A percentile compares a stretch with the other conserved stretches of the same genome.
phyloP scores from a whole-genome alignment of 108 stramenopile genomes.

The Cyclotella sp. region DNA sequence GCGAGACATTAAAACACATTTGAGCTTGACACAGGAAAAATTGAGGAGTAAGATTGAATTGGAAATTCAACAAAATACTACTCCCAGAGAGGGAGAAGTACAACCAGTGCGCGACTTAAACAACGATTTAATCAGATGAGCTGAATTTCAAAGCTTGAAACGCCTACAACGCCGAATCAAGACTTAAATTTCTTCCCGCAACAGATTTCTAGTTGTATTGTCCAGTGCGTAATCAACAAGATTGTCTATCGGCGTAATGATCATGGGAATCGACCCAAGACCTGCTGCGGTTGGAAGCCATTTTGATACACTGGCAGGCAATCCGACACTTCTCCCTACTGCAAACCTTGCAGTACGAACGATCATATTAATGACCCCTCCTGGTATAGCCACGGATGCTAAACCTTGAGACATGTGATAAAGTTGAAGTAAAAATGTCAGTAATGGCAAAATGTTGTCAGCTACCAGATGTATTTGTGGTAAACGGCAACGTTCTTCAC shows the following conservation, averaged over 20 bases:
- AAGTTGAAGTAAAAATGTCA: background rate
- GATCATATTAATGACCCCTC: conserved; percentile 77
- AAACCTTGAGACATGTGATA: conserved; percentile 27
- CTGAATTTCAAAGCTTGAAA: background rate
- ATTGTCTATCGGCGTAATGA: conserved; percentile 78
- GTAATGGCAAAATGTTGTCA: too few species aligned
- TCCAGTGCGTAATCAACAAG: conserved; percentile 73
- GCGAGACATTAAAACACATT: conserved; percentile 19
- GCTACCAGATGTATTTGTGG: background rate
- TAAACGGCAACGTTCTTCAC: background rate
- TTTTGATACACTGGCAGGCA: conserved; percentile 58
- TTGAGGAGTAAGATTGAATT: conserved; percentile 20
- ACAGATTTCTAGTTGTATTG: conserved; percentile 59
- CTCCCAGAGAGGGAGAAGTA: conserved; percentile 14
- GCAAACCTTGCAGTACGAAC: conserved; percentile 72
- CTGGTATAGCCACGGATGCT: conserved; percentile 79
- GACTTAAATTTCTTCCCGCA: conserved; percentile 16
- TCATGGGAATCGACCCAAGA: conserved; percentile 73
- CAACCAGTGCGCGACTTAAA: background rate
- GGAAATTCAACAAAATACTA: conserved; percentile 34
- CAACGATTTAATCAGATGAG: background rate
- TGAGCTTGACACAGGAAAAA: conserved; percentile 30
- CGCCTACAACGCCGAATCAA: background rate
- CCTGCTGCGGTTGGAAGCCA: conserved; percentile 81
- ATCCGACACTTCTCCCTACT: conserved; percentile 53